Evolutionary conservation across 257 asterid species (phyloP).

Genomic region (Vinca minor): DNA sequence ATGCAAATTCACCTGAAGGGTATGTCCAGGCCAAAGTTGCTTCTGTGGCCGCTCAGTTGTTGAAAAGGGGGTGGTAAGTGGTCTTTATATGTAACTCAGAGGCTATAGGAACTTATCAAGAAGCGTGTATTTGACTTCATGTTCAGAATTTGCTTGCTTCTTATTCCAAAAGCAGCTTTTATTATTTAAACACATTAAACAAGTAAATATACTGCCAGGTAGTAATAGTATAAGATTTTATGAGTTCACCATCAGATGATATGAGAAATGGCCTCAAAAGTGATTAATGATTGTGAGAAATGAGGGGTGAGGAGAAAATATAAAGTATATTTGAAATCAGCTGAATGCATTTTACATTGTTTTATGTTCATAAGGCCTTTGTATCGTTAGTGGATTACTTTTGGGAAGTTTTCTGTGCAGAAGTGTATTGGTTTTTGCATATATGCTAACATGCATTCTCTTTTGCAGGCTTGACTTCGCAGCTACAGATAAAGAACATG

Average conservation of each 20-base stretch:
- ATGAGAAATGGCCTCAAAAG: background rate
- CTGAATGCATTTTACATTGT: background rate
- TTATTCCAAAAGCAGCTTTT: background rate
- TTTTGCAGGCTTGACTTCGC: conserved; percentile 72
- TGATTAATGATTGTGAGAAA: background rate
- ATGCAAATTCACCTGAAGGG: conserved; percentile 70
- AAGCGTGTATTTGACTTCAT: background rate
- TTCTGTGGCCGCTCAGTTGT: conserved; percentile 84
- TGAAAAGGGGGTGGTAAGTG: conserved; percentile 95
- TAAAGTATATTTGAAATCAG: background rate
- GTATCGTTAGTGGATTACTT: background rate
- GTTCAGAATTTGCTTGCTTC: background rate
- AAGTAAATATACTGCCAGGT: background rate
- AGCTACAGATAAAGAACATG: conserved; percentile 61
- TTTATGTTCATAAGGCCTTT: background rate
- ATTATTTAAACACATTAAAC: background rate
- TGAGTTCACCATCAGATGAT: background rate
- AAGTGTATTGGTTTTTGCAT: conserved; percentile 11
- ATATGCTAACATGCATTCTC: conserved; percentile 6
- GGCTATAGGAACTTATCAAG: background rate
- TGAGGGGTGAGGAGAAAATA: background rate
- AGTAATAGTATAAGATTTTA: background rate
- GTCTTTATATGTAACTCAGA: conserved; percentile 14
- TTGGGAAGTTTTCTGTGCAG: background rate
- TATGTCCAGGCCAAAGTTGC: conserved; percentile 77